A percentile compares a stretch with the other conserved stretches of the same genome.
Evolutionary conservation across 139 green algal genomes (phyloP).

Genomic region (Tetradesmus lagerheimii): DNA sequence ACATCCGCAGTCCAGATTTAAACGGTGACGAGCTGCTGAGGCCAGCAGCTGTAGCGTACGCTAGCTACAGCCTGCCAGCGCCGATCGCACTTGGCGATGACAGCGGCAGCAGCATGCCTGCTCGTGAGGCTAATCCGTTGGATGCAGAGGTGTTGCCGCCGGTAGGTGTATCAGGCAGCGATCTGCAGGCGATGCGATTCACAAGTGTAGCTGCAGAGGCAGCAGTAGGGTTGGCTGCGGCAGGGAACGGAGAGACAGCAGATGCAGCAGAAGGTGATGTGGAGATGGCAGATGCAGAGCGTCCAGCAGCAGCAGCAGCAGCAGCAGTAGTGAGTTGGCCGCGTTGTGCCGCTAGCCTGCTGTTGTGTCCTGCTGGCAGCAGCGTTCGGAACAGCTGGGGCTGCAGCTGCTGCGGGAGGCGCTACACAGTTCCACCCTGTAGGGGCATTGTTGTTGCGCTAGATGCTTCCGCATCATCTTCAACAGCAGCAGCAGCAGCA

Average conservation of each 20-base stretch:
- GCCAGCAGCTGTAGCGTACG: conserved; percentile 23
- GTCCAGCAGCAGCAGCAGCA: neutral
- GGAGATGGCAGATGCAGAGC: neutral
- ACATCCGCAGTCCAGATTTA: conserved; percentile 6
- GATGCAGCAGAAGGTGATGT: neutral
- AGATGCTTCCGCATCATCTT: neutral
- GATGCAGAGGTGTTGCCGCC: neutral
- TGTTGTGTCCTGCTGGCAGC: conserved; percentile 7
- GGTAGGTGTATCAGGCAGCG: conserved; percentile 9
- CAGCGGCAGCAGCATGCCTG: neutral
- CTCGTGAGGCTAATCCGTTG: conserved; percentile 38
- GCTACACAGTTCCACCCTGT: neutral
- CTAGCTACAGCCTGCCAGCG: neutral
- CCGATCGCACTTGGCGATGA: neutral
- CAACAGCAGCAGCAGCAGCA: conserved; percentile 25
- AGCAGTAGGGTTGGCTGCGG: neutral
- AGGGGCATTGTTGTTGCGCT: neutral
- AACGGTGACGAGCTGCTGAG: neutral
- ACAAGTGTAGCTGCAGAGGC: neutral
- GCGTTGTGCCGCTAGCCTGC: conserved; percentile 16
- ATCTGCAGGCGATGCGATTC: neutral
- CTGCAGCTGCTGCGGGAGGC: conserved; percentile 37
- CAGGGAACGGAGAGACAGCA: neutral
- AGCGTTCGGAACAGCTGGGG: neutral
- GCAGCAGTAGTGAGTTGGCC: neutral